These are phyloP conservation scores for Teratosphaeria zuluensis DNA, from an alignment of 2,329 filamentous ascomycete genomes.

Conservation along the genomic window DNA sequence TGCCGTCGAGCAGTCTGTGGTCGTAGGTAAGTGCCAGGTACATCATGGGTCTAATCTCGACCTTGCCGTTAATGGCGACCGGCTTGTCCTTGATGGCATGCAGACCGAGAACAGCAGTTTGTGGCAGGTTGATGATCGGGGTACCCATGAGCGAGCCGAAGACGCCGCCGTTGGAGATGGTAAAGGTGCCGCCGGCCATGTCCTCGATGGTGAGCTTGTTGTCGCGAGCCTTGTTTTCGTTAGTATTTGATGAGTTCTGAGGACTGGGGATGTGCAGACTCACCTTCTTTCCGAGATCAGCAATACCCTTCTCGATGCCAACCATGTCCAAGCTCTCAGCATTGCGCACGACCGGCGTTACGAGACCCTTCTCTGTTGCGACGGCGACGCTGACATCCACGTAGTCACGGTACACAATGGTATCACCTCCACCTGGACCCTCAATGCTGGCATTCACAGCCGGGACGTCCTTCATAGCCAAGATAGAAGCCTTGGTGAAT, in stretches of 20 bases:
- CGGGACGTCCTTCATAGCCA: conserved; percentile 92
- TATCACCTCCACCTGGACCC: conserved; percentile 87
- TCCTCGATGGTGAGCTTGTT: conserved; percentile 97
- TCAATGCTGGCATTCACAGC: conserved; percentile 95
- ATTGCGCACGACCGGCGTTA: conserved; percentile 93
- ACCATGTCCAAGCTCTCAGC: conserved; percentile 81
- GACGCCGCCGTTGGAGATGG: conserved; percentile 92
- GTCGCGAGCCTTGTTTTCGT: conserved; percentile 62
- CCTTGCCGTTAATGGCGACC: conserved; percentile 81
- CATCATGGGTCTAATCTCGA: conserved; percentile 98
- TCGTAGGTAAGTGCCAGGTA: conserved; percentile 96
- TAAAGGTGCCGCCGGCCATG: conserved; percentile 97
- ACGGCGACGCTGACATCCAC: conserved; percentile 97
- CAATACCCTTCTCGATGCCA: conserved; percentile 81
- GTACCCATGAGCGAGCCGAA: conserved; percentile 97
- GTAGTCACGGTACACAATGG: conserved; percentile 96
- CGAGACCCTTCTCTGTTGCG: conserved; percentile 91
- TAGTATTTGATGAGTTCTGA: not conserved
- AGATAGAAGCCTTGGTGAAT: conserved; percentile 78
- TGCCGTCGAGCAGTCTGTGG: conserved; percentile 86
- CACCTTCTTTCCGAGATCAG: conserved; percentile 92
- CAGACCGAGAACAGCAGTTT: conserved; percentile 80
- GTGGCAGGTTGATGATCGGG: conserved; percentile 94
- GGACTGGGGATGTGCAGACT: conserved; percentile 7
- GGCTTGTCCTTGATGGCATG: conserved; percentile 95